Conservation (phyloP, 805 yeast species). For the Lipomyces anomalus region DNA sequence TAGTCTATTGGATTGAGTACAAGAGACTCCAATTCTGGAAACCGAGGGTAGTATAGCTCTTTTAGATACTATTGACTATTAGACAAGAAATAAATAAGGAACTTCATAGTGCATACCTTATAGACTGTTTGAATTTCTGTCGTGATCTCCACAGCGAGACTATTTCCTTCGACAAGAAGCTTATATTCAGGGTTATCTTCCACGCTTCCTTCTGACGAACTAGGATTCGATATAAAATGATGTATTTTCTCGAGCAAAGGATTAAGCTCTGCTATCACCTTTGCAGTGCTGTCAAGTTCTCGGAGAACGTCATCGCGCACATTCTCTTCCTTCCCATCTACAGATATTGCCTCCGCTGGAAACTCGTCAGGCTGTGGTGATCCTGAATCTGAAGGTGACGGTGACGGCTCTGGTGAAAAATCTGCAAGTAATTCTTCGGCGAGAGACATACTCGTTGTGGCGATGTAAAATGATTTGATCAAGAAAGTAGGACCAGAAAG, state of each 20-base stretch:
- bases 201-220: conserved; percentile 27
- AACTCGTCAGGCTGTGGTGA: conserved; percentile 8
- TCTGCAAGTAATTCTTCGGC: conserved; percentile 40
- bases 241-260: conserved; percentile 18
- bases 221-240: conserved; percentile 13
- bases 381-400: conserved; percentile 8
- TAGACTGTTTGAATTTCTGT: conserved; percentile 50
- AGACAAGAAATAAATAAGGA: not conserved
- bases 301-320: conserved; percentile 11
- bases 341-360: conserved; percentile 4
- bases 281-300: conserved; percentile 15
- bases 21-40: conserved; percentile 65
- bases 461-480: too few relatives aligned
- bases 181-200: conserved; percentile 41
- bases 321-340: conserved; percentile 29
- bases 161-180: conserved; percentile 52
- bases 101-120: conserved; percentile 22
- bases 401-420: conserved; percentile 24
- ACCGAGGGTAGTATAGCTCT: conserved; percentile 51
- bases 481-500: too few relatives aligned
- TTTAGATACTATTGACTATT: conserved; percentile 36
- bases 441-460: conserved; percentile 35
- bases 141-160: conserved; percentile 47
- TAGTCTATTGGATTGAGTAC: conserved; percentile 59
- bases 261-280: conserved; percentile 9